phyloP scores from a whole-genome alignment of 225 moss, liverwort and hornwort species.

The Bryoerythrophyllum caledonicum region DNA sequence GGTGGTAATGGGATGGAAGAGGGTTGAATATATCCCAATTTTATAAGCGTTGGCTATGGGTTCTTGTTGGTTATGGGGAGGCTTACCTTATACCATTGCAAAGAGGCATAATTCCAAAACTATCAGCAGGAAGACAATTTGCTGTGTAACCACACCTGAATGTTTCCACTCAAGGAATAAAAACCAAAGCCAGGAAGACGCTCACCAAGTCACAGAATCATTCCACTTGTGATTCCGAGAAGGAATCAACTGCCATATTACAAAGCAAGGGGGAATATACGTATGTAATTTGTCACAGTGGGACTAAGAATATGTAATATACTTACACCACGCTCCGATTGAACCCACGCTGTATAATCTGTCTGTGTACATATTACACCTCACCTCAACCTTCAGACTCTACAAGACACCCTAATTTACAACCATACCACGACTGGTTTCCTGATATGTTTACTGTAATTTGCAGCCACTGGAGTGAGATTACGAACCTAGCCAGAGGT shows the following conservation, averaged over 20 bases:
- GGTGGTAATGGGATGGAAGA: no score
- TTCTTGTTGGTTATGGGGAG: no score
- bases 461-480: neutral
- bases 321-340: slow-evolving; percentile 17
- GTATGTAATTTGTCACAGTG: neutral
- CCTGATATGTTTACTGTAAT: slow-evolving; percentile 12
- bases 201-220: neutral
- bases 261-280: neutral
- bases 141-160: neutral
- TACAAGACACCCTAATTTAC: neutral
- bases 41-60: no score
- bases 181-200: neutral
- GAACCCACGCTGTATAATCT: slow-evolving; percentile 9
- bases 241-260: neutral
- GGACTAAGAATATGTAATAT: slow-evolving; percentile 15
- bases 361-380: slow-evolving; percentile 7
- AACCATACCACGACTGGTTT: slow-evolving; percentile 8
- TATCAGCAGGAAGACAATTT: neutral
- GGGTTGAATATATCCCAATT: no score
- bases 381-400: slow-evolving; percentile 3
- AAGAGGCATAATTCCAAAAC: no score
- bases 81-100: no score
- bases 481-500: slow-evolving; percentile 58
- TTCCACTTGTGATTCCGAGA: neutral
- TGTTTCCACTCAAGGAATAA: neutral